phyloP scores from a whole-genome alignment of 73 alveolate genomes.

The Paramecium primaurelia region DNA sequence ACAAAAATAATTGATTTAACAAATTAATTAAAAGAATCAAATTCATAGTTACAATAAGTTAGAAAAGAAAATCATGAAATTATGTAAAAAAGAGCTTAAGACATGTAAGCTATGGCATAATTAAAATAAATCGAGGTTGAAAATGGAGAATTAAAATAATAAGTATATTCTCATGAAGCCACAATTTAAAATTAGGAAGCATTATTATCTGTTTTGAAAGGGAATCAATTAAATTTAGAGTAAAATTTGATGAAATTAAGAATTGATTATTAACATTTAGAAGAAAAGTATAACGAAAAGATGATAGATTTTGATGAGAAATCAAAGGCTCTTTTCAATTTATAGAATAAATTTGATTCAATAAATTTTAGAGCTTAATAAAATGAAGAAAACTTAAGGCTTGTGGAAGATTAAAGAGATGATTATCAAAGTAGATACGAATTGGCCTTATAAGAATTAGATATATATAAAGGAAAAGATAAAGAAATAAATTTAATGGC shows the following conservation, averaged over 20 bases:
- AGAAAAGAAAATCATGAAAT: conserved; percentile 4
- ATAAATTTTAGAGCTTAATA: not conserved
- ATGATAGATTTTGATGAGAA: not conserved
- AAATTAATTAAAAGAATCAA: not conserved
- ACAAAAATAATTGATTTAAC: not conserved
- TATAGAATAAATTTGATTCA: not conserved
- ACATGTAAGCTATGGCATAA: not conserved
- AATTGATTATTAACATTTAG: not conserved
- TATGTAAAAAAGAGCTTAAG: not conserved
- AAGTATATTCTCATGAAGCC: not conserved
- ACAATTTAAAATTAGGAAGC: not conserved
- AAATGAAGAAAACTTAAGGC: not conserved
- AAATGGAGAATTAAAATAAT: not conserved
- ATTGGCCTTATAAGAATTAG: not conserved
- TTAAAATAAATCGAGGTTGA: not conserved
- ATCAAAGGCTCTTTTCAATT: not conserved
- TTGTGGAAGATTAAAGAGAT: not conserved
- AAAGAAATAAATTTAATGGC: not conserved
- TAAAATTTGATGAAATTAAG: not conserved
- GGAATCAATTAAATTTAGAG: not conserved
- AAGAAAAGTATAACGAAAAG: not conserved
- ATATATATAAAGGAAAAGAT: not conserved
- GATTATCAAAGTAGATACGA: not conserved
- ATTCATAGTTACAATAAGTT: not conserved
- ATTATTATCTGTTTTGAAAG: not conserved